Evolutionary conservation across 192 early-diverging fungal genomes (phyloP).

Genomic region (Funneliformis mosseae): DNA sequence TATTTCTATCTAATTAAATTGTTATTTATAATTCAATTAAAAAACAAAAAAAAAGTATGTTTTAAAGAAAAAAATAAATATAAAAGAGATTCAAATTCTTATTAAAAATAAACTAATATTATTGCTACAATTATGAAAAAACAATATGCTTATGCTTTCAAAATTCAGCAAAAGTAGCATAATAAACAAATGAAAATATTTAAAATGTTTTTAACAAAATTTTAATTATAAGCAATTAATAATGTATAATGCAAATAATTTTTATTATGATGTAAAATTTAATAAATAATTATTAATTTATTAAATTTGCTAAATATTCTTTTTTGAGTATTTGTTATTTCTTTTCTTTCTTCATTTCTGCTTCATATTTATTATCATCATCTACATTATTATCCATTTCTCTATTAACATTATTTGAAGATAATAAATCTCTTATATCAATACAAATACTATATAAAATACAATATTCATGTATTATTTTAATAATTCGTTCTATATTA

Average conservation of each 20-base stretch:
- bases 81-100: not conserved
- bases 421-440: not conserved
- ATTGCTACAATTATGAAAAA: not conserved
- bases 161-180: not conserved
- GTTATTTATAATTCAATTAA: no score
- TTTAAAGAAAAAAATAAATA: not conserved
- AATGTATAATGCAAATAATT: no score
- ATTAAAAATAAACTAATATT: not conserved
- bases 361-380: not conserved
- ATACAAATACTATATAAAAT: not conserved
- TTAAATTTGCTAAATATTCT: no score
- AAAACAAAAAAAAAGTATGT: not conserved
- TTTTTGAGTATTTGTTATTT: no score
- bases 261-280: no score
- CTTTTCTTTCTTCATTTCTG: not conserved
- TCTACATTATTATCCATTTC: not conserved
- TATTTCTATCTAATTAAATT: no score
- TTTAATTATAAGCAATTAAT: no score
- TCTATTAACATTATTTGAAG: not conserved
- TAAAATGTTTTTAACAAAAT: not conserved
- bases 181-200: not conserved
- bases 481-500: not conserved
- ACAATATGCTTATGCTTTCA: not conserved
- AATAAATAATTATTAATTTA: no score
- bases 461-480: conserved; percentile 1